Evolutionary conservation across 352 stramenopile genomes (phyloP).

Genomic region (Globisporangium emineosum): DNA sequence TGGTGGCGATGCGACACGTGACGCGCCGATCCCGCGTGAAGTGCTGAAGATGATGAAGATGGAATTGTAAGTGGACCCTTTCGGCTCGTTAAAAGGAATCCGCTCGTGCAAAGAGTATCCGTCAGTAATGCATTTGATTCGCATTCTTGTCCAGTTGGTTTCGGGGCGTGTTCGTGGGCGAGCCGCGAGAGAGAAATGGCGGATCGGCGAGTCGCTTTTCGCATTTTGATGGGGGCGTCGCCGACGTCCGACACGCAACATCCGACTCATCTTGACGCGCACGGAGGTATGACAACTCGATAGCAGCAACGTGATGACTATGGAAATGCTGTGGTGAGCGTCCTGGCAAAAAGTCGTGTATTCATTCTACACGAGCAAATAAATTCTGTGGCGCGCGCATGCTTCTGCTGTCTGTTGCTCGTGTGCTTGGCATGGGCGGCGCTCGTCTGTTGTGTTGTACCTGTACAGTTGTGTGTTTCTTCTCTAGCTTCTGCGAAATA

Average conservation of each 20-base stretch:
- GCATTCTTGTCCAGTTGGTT: neutral
- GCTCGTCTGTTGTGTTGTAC: constrained; percentile 7
- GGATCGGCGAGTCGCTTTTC: neutral
- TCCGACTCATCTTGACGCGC: neutral
- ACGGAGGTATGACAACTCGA: neutral
- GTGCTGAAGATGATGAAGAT: neutral
- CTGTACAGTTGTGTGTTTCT: constrained; percentile 15
- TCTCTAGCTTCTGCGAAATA: neutral
- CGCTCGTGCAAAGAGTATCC: neutral
- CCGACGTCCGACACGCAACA: too few relatives aligned
- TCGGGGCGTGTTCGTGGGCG: neutral
- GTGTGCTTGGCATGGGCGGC: neutral
- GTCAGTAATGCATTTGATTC: neutral
- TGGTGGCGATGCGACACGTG: neutral
- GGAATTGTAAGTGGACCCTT: neutral
- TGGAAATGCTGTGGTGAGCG: neutral
- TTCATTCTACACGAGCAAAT: constrained; percentile 24
- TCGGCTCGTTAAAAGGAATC: neutral
- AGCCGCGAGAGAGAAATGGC: neutral
- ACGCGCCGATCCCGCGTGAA: neutral
- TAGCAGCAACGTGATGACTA: neutral
- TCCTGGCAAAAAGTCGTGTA: constrained; percentile 20
- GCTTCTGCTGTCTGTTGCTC: neutral
- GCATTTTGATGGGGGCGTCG: too few relatives aligned
- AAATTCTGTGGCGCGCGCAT: constrained; percentile 2